phyloP scores from a whole-genome alignment of 2,329 filamentous ascomycete species.

The Colletotrichum sp. region DNA sequence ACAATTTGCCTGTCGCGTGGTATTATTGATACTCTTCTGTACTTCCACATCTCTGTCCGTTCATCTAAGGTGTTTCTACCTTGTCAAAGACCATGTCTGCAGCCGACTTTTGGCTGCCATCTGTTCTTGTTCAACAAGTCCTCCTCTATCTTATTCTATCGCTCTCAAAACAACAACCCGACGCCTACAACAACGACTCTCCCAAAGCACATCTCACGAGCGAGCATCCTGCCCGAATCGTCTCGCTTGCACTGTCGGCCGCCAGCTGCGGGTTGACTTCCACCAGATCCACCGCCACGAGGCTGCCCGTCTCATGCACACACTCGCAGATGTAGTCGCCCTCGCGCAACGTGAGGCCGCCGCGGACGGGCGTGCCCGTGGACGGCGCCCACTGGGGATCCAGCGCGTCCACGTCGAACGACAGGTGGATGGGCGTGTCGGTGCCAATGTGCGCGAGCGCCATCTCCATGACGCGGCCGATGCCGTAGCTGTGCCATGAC shows the following conservation, averaged over 20 bases:
- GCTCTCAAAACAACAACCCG: neutral
- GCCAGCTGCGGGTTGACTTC: conserved; percentile 81
- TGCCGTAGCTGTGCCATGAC: conserved; percentile 65
- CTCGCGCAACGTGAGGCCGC: conserved; percentile 90
- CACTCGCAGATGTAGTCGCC: conserved; percentile 96
- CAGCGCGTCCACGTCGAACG: conserved; percentile 95
- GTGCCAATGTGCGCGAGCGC: conserved; percentile 93
- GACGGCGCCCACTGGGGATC: conserved; percentile 97
- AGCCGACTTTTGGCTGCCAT: neutral
- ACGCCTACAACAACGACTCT: conserved; percentile 77
- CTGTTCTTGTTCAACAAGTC: neutral
- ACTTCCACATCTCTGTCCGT: neutral
- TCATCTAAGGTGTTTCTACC: neutral
- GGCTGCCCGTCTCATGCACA: conserved; percentile 78
- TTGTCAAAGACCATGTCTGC: neutral
- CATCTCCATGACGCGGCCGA: conserved; percentile 97
- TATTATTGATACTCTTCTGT: neutral
- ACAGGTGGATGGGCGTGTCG: conserved; percentile 96
- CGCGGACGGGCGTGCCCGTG: conserved; percentile 93
- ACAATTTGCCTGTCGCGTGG: neutral
- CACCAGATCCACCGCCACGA: conserved; percentile 82
- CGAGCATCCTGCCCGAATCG: conserved; percentile 87
- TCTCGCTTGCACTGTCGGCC: conserved; percentile 77
- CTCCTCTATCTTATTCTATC: neutral
- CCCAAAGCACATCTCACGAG: conserved; percentile 91